phyloP scores from a whole-genome alignment of 306 rosid genomes.

The Medicago truncatula region DNA sequence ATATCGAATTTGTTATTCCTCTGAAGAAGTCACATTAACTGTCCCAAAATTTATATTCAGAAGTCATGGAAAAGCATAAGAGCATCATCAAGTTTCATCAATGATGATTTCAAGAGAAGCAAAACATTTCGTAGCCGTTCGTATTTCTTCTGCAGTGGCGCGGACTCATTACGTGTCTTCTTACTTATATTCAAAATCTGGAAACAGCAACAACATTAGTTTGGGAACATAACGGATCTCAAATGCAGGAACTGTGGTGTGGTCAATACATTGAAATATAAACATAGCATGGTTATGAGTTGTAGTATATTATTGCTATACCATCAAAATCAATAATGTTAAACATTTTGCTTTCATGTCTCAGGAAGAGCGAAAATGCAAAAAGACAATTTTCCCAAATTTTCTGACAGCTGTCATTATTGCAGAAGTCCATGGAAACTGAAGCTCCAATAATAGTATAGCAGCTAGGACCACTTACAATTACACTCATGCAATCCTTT shows the following conservation, averaged over 20 bases:
- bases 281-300: not conserved
- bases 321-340: not conserved
- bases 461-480: not conserved
- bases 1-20: slow-evolving; percentile 28
- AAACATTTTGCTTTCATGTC: not conserved
- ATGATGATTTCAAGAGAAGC: slow-evolving; percentile 60
- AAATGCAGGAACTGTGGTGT: slow-evolving; percentile 17
- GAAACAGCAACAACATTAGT: slow-evolving; percentile 35
- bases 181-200: slow-evolving; percentile 59
- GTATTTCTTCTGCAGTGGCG: slow-evolving; percentile 50
- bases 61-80: slow-evolving; percentile 94
- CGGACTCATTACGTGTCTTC: slow-evolving; percentile 51
- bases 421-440: slow-evolving; percentile 27
- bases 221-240: slow-evolving; percentile 31
- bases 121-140: slow-evolving; percentile 40
- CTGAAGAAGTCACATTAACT: slow-evolving; percentile 3
- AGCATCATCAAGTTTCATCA: slow-evolving; percentile 83
- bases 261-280: slow-evolving; percentile 1
- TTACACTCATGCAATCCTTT: not conserved
- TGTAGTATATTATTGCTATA: not conserved
- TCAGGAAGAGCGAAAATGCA: not conserved
- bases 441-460: not conserved
- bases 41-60: slow-evolving; percentile 42
- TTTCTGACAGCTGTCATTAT: not conserved
- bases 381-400: slow-evolving; percentile 12